Evolutionary conservation across 441 rosid genomes (phyloP), one percentile per base, ranked within the genome.

Genomic region (Omphalea diandra): DNA sequence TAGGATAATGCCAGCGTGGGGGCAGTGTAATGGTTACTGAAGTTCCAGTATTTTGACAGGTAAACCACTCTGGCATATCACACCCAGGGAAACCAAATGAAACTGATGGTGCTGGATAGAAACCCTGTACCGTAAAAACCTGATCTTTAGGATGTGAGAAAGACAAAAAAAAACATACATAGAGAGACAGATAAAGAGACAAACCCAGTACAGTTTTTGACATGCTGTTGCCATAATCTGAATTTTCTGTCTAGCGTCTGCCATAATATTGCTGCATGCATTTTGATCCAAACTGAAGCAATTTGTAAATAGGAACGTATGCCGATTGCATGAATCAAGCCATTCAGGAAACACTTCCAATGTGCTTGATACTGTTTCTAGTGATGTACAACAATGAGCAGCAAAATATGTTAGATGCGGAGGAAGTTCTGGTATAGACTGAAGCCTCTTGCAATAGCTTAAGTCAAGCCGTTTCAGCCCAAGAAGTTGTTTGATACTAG

Each of bases 41-140:
- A 10, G 44, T 40, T 40, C 44, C 44, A 40, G 14, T 40, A 40
- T 15, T 40, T 40, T 40, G 44, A 40, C 2, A 40, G 44, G 3
- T 40, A 40, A 54, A 31, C 72, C 63, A 68, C 40, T 55, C 63
- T 11, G 27, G 64, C 38, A 56, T 41, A 18, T 47, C 27, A 27
- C 18, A 46, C 32, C 68, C 57, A 47, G 68, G 68, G 15, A 65
- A 17, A 7, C 47, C 7, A 2, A 65, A 27, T n/a, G 18, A 22
- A 33, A 47, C 56, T 40, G 14, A 40, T 41, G 26, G 26, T 31
- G n/a, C 17, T 36, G 26, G 7, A 65, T 49, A 24, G 29, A 12
- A 4, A 5, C 27, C 33, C 68, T 64, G 56, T 15, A 35, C n/a
- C 53, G 47, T 3, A 9, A 17, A 64, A 43, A 3, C 24, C 46